Evolutionary conservation across 768 basidiomycete species (phyloP), one percentile per base, ranked within the genome.

Genomic region (Rhodotorula graminis): DNA sequence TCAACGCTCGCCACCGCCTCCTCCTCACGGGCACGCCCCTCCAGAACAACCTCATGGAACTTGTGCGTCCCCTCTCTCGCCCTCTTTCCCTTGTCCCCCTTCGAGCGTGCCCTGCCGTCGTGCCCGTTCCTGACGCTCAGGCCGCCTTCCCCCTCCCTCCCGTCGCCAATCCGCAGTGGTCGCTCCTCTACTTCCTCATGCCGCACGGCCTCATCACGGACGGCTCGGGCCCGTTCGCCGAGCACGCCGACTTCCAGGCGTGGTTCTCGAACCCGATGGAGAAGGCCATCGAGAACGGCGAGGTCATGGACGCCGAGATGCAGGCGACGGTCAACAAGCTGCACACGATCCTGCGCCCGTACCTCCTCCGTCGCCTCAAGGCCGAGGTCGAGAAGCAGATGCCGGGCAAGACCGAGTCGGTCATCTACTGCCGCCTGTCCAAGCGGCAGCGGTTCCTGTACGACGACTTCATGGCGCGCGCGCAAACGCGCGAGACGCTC

Each of bases 1-100:
- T 98, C 47, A 92, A 96, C 82, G 86, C 86, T 71, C 93, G 96
- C 80, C 89, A 92, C 37, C 83, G 95, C 61, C 90, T 97, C 87
- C 90, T 98, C 71, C 81, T 98, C 73, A 97, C 94, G 2, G 95
- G 95, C 31, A 98, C 95, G 25, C 95, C 95, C 3, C 82, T 97
- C 61, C 94, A 98, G 91, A 98, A 98, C 82, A 98, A 97, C 78
- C 85, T 98, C 58, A 83, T 83, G 83, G 83, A 84, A 70, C 77
- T 84, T 3, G 77, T 77, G 44, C 46, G 76, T 63, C 27, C n/a
- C n/a, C n/a, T 18, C 25, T 42, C 14, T 18, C 3, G 25, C 46
- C 40, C 31, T n/a, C n/a, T n/a, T n/a, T 3, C n/a, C 15, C 27
- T 40, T 27, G 3, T 23, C 33, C n/a, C 52, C 5, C 5, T 10